These are phyloP conservation scores for Cercospora berteroae DNA, from an alignment of 2,329 filamentous ascomycete species.

Conservation along the genomic window DNA sequence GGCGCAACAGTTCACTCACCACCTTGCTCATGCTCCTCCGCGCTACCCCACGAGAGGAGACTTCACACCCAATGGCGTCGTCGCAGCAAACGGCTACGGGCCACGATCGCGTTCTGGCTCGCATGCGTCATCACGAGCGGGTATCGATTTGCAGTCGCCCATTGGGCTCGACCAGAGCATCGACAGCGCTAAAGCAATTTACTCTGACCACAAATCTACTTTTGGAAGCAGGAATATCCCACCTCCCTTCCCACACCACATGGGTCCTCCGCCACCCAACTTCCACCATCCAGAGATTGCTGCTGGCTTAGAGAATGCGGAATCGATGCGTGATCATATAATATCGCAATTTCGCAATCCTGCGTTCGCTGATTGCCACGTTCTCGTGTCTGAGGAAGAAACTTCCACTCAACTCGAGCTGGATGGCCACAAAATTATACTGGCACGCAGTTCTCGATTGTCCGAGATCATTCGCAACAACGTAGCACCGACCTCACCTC, in stretches of 20 bases:
- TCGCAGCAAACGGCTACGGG: conserved; percentile 21
- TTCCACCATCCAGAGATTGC: conserved; percentile 27
- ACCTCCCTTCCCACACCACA: conserved; percentile 21
- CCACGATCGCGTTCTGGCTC: conserved; percentile 29
- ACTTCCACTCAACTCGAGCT: conserved; percentile 23
- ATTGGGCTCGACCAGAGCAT: conserved; percentile 17
- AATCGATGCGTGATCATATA: conserved; percentile 34
- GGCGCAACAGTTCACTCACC: conserved; percentile 16
- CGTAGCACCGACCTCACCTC: conserved; percentile 9
- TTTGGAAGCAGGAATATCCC: conserved; percentile 12
- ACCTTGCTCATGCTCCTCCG: conserved; percentile 25
- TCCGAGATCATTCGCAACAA: conserved; percentile 28
- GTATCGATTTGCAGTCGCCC: conserved; percentile 27
- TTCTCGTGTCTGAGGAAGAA: conserved; percentile 32
- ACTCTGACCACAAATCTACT: conserved; percentile 14
- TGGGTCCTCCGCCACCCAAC: conserved; percentile 20
- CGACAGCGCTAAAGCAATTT: conserved; percentile 16
- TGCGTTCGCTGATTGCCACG: conserved; percentile 34
- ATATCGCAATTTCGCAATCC: conserved; percentile 31
- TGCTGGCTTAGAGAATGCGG: conserved; percentile 31
- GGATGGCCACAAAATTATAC: conserved; percentile 34
- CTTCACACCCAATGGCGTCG: conserved; percentile 23
- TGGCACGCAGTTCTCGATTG: conserved; percentile 34
- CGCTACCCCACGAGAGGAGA: conserved; percentile 31
- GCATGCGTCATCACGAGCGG: conserved; percentile 28